A percentile compares a stretch with the other conserved stretches of the same genome.
These are phyloP conservation scores for Aspergillus vadensis DNA, from an alignment of 2,329 filamentous ascomycete genomes.

Conservation along the genomic window DNA sequence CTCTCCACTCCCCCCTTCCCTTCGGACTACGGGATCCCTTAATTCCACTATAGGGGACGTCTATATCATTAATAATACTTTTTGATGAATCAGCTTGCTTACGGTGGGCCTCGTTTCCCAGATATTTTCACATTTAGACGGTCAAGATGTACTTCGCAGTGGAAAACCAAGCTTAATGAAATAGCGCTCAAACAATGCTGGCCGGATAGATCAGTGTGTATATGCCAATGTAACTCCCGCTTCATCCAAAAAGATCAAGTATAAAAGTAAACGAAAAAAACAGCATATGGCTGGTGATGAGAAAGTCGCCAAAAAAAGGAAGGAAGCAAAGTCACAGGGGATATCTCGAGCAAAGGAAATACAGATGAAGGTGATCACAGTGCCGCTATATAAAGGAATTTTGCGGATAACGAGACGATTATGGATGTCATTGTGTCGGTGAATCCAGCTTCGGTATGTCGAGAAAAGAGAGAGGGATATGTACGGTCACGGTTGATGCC, in stretches of 20 bases:
- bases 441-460: background rate
- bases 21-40: background rate
- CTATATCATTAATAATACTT: conserved; percentile 3
- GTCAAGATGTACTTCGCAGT: background rate
- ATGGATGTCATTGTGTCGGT: background rate
- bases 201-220: conserved; percentile 1
- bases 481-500: background rate
- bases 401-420: background rate
- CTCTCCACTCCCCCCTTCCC: conserved; percentile 14
- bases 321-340: background rate
- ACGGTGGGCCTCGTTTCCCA: background rate
- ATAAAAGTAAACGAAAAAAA: background rate
- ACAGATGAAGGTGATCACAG: background rate
- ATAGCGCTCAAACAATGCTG: conserved; percentile 8
- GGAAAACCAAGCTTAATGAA: background rate
- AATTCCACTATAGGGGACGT: background rate
- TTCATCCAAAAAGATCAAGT: background rate
- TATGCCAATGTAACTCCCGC: conserved; percentile 13
- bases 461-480: background rate
- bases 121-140: background rate
- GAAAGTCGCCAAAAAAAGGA: background rate
- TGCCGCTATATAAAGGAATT: background rate
- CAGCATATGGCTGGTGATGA: background rate
- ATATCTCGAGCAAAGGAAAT: conserved; percentile 1
- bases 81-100: background rate